Percentiles rank a stretch among this genome's conserved stretches.
Conservation (phyloP, 2,329 filamentous ascomycete species). For the Talaromyces atroroseus region DNA sequence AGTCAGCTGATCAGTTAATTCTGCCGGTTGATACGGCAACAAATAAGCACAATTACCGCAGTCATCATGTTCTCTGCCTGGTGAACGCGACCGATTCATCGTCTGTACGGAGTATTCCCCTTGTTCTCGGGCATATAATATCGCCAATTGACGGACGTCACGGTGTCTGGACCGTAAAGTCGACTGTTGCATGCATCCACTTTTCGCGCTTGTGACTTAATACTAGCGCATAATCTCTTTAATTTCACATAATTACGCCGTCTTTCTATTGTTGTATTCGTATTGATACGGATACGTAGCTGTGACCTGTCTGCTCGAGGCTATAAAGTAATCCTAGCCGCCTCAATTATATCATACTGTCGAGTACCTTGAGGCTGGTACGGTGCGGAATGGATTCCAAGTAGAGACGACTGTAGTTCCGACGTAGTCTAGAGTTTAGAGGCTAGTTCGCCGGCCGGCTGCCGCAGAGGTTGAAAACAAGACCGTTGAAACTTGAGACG, state of each 20-base stretch:
- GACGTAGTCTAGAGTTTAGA: background rate
- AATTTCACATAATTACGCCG: background rate
- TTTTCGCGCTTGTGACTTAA: slow-evolving; percentile 1
- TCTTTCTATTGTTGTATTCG: background rate
- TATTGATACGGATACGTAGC: background rate
- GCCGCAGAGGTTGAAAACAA: slow-evolving; percentile 4
- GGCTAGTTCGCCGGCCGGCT: background rate
- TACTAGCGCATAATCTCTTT: background rate
- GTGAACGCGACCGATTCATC: too few species aligned
- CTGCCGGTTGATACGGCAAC: too few species aligned
- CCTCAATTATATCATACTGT: background rate
- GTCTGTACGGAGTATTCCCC: too few species aligned
- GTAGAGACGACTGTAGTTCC: background rate
- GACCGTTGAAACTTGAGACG: slow-evolving; percentile 4
- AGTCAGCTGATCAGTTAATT: background rate
- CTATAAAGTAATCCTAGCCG: background rate
- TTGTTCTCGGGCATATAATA: too few species aligned
- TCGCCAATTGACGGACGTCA: too few species aligned
- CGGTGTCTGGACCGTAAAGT: background rate
- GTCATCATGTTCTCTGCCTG: too few species aligned
- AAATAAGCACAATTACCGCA: too few species aligned
- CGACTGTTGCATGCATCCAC: slow-evolving; percentile 1
- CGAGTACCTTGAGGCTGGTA: background rate
- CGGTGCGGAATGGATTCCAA: background rate
- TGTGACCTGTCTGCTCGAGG: background rate